Base-by-base conservation (phyloP, 441 rosid genomes). In the Arabidopsis hybrid region DNA sequence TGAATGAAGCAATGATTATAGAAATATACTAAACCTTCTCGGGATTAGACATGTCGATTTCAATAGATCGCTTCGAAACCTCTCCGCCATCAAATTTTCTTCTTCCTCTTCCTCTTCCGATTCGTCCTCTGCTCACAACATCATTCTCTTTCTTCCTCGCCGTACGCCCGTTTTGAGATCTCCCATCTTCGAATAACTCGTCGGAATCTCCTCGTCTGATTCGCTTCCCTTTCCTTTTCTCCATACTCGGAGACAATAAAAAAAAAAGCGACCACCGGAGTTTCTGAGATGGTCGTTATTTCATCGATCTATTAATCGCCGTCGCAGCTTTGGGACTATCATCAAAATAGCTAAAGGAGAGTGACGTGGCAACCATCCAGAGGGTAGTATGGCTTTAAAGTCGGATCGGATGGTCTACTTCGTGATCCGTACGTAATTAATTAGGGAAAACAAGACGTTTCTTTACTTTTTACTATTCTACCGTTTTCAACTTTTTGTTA, bases 301-400 rank as follows among this genome's bases (percentile, higher is more conserved):
- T 49, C 35, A 45, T 45, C 16, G 34, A 71, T 51, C 51, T 42
- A 42, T 42, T 6, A 1, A 38, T 36, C 42, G 9, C 49, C 58
- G 29, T 47, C 26, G 35, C 45, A 11, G 63, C 8, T 40, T 46
- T 17, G 7, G 12, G 21, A 8, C 12, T 3, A 14, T 42, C 14
- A 16, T 26, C 5, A 16, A 49, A 26, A 29, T 7, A 38, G 29
- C 29, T 26, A 13, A 42, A 29, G 1, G 5, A 29, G 42, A 29
- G 59, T 59, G 58, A 69, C 66, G 74, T 69, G 74, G 65, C 74
- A n/a, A n/a, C 26, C n/a, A 47, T 69, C 39, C 35, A 34, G 13
- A 55, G 13, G 10, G n/a, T 29, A 0, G 38, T 14, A 7, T 1
- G 18, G 8, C 2, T 42, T 42, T 12, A 1, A 42, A 42, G 2